Conservation (phyloP, 805 yeast genomes). For the Metschnikowia amazonensis region DNA sequence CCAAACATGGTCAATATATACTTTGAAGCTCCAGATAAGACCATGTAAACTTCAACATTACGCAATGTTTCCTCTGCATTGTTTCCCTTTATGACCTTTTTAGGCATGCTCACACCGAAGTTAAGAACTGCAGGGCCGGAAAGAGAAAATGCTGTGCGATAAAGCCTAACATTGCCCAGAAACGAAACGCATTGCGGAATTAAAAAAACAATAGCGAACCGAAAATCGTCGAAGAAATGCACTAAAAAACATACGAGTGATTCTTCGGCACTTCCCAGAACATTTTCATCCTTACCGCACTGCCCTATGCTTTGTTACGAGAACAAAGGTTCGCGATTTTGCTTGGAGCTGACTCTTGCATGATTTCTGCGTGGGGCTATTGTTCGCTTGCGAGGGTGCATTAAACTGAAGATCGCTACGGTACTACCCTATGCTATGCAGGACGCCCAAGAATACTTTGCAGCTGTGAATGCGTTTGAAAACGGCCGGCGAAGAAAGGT, state of each 20-base stretch:
- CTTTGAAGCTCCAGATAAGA: neutral
- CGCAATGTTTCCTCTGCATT: neutral
- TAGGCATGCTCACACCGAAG: neutral
- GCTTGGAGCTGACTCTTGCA: neutral
- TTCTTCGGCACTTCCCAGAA: neutral
- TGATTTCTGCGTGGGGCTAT: conserved; percentile 1
- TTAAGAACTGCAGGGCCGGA: neutral
- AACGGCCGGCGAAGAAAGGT: neutral
- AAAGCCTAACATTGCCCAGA: neutral
- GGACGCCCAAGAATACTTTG: neutral
- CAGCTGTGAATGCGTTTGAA: neutral
- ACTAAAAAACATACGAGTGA: neutral
- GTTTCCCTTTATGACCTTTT: neutral
- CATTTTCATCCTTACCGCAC: neutral
- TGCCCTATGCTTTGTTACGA: neutral
- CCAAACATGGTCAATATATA: neutral
- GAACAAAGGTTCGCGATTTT: neutral
- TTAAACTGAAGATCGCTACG: neutral
- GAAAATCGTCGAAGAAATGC: neutral
- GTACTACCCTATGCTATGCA: neutral
- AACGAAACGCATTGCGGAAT: neutral
- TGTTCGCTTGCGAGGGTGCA: conserved; percentile 1
- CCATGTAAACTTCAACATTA: neutral
- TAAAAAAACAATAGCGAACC: neutral
- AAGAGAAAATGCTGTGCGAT: neutral